These are phyloP conservation scores for Cardamine chenopodiifolia DNA, from an alignment of 345 rosid species.

Conservation along the genomic window DNA sequence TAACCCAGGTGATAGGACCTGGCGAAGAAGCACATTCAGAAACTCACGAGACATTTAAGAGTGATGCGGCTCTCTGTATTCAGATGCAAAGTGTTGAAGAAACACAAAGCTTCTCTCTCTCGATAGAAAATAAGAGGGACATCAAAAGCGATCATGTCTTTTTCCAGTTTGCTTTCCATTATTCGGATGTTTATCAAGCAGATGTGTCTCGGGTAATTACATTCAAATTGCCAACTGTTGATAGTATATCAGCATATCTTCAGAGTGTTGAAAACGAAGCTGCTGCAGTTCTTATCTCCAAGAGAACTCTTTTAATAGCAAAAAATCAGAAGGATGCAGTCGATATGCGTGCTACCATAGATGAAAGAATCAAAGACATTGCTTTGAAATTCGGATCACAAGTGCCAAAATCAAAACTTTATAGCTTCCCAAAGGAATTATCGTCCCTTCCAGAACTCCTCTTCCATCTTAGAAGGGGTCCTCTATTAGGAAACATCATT, in stretches of 20 bases:
- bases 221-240: constrained; percentile 76
- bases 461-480: constrained; percentile 93
- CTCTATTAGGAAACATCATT: constrained; percentile 88
- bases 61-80: constrained; percentile 64
- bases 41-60: constrained; percentile 69
- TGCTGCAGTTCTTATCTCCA: constrained; percentile 85
- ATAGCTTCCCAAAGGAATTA: constrained; percentile 85
- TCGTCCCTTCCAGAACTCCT: constrained; percentile 75
- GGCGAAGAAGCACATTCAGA: constrained; percentile 93
- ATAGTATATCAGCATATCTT: constrained; percentile 84
- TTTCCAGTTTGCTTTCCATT: constrained; percentile 85
- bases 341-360: constrained; percentile 71
- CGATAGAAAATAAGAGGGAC: constrained; percentile 85
- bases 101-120: constrained; percentile 86
- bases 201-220: constrained; percentile 88
- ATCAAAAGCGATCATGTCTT: constrained; percentile 67
- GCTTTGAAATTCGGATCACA: constrained; percentile 78
- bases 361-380: constrained; percentile 93
- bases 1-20: constrained; percentile 95
- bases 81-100: constrained; percentile 93
- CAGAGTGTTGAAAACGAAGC: constrained; percentile 83
- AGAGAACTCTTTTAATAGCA: constrained; percentile 82
- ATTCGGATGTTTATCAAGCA: constrained; percentile 81
- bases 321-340: constrained; percentile 65
- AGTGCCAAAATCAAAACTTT: constrained; percentile 77